These are phyloP conservation scores for Dalbergia cochinchinensis DNA, from an alignment of 306 rosid genomes.

Conservation along the genomic window DNA sequence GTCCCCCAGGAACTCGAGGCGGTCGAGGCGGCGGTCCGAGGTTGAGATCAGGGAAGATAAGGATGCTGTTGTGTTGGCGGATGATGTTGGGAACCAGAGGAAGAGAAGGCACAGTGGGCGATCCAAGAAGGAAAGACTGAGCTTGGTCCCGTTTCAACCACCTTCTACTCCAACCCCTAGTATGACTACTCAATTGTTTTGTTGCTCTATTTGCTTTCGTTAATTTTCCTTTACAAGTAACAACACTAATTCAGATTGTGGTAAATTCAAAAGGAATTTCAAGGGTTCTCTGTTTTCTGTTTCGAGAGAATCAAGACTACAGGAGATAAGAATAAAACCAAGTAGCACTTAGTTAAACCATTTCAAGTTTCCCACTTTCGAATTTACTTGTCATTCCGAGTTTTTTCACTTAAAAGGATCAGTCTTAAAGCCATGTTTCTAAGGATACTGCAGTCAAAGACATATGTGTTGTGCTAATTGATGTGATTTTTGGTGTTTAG, in stretches of 20 bases:
- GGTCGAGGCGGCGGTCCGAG: slow-evolving; percentile 73
- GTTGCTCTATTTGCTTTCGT: background rate
- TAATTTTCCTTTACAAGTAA: background rate
- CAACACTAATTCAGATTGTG: background rate
- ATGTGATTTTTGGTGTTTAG: slow-evolving; percentile 42
- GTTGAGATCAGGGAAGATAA: slow-evolving; percentile 69
- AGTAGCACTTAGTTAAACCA: too few relatives aligned
- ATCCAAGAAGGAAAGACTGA: slow-evolving; percentile 73
- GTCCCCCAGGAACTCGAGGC: slow-evolving; percentile 75
- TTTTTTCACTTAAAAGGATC: background rate
- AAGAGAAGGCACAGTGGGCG: slow-evolving; percentile 66
- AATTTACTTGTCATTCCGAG: background rate
- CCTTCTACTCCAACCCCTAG: slow-evolving; percentile 64
- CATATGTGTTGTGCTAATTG: background rate
- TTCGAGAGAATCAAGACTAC: too few relatives aligned
- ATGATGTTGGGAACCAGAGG: slow-evolving; percentile 66
- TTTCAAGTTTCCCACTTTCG: too few relatives aligned
- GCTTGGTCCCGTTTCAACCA: slow-evolving; percentile 65
- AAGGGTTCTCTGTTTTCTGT: background rate
- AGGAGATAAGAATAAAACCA: too few relatives aligned
- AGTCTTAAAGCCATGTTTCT: background rate
- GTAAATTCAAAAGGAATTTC: background rate
- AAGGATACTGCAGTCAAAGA: background rate
- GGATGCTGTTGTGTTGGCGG: slow-evolving; percentile 54
- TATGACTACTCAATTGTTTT: background rate